A percentile compares a stretch with the other conserved stretches of the same genome.
Conservation (phyloP, 257 asterid species). For the Avicennia marina region DNA sequence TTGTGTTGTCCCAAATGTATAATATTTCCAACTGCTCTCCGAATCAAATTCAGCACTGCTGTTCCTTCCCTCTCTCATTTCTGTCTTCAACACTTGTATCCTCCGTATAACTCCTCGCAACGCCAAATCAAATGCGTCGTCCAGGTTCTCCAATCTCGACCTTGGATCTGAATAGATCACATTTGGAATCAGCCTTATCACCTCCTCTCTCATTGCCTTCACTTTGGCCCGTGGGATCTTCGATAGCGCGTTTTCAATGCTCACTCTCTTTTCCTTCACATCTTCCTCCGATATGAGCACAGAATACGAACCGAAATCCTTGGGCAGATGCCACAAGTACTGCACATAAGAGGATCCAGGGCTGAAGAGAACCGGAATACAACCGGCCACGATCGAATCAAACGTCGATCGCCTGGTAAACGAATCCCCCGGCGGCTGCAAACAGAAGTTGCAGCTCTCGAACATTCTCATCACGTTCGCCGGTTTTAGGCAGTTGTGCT, state of each 20-base stretch:
- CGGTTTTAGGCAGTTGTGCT: constrained; percentile 59
- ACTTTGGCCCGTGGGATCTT: constrained; percentile 38
- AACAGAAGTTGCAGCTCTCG: constrained; percentile 56
- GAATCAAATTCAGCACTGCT: constrained; percentile 42
- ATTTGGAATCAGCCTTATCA: constrained; percentile 66
- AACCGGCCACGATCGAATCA: constrained; percentile 78
- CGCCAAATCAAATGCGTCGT: constrained; percentile 78
- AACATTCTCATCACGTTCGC: constrained; percentile 56
- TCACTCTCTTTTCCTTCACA: constrained; percentile 44
- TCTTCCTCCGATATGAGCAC: constrained; percentile 66
- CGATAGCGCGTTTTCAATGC: constrained; percentile 46
- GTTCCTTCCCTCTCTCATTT: constrained; percentile 37
- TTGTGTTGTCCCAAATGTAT: constrained; percentile 47
- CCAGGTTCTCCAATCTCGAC: constrained; percentile 32
- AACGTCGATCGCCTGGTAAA: constrained; percentile 73
- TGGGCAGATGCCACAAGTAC: constrained; percentile 79
- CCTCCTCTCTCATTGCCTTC: constrained; percentile 65
- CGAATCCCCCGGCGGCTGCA: constrained; percentile 89
- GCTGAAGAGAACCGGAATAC: constrained; percentile 79
- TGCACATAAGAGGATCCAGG: constrained; percentile 83
- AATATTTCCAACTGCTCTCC: constrained; percentile 76
- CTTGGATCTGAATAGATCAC: constrained; percentile 66
- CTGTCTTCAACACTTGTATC: constrained; percentile 39
- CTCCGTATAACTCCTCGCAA: constrained; percentile 49
- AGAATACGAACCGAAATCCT: constrained; percentile 42